Evolutionary conservation across 208 protist genomes (phyloP).

Genomic region (Acanthamoeba rhysodes): DNA sequence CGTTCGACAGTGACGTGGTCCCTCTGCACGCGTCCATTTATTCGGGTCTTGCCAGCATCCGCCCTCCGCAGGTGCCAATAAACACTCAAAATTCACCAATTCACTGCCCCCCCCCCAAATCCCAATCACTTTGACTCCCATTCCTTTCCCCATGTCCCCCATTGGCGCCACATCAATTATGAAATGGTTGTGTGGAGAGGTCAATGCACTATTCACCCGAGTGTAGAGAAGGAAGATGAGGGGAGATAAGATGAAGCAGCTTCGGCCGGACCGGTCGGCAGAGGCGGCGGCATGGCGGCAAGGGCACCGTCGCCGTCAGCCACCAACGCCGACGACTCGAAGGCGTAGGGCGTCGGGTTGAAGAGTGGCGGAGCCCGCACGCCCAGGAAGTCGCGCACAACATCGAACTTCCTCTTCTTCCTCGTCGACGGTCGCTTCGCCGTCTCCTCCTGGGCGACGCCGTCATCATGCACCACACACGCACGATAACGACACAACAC

Average conservation of each 20-base stretch:
- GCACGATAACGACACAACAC: background rate
- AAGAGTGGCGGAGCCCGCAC: background rate
- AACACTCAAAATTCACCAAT: background rate
- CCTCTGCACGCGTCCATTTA: too few species aligned
- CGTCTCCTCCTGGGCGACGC: background rate
- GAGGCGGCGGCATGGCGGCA: too few species aligned
- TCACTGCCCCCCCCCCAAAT: too few species aligned
- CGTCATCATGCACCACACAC: background rate
- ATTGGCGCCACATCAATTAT: too few species aligned
- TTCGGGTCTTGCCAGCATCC: too few species aligned
- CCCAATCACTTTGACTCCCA: background rate
- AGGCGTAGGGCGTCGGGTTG: background rate
- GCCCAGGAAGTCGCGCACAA: constrained; percentile 21
- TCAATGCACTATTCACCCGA: constrained; percentile 2
- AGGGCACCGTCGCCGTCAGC: too few species aligned
- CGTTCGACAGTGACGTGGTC: too few species aligned
- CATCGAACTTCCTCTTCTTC: constrained; percentile 54
- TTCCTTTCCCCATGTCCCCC: background rate
- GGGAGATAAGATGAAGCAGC: too few species aligned
- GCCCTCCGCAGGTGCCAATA: background rate
- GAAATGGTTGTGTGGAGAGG: background rate
- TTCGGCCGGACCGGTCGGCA: too few species aligned
- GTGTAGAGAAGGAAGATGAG: background rate
- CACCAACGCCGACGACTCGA: background rate
- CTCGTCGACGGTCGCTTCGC: background rate